These are phyloP conservation scores for Pistacia atlantica DNA, from an alignment of 345 rosid genomes.

Conservation along the genomic window DNA sequence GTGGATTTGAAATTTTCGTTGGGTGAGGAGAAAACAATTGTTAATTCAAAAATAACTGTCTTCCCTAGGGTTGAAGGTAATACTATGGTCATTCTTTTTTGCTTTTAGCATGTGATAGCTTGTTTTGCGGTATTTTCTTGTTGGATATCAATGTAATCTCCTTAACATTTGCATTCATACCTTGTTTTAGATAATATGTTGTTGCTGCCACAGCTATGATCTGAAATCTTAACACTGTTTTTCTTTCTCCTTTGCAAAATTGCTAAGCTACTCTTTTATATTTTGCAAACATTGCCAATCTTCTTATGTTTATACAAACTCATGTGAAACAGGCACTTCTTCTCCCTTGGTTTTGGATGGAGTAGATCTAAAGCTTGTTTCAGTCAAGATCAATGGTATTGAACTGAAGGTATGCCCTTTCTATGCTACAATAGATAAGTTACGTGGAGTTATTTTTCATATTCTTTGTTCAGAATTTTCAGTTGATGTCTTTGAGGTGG, in stretches of 20 bases:
- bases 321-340: constrained; percentile 56
- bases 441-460: neutral
- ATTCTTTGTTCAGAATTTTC: neutral
- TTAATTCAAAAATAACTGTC: constrained; percentile 76
- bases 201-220: neutral
- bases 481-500: neutral
- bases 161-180: neutral
- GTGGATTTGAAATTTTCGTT: constrained; percentile 79
- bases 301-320: constrained; percentile 7
- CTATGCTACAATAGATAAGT: neutral
- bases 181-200: neutral
- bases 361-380: constrained; percentile 69
- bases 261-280: neutral
- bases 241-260: neutral
- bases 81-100: neutral
- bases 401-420: constrained; percentile 64
- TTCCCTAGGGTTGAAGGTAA: constrained; percentile 83
- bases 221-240: neutral
- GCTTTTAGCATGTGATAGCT: constrained; percentile 1
- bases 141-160: neutral
- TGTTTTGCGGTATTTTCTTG: neutral
- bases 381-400: constrained; percentile 63
- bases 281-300: neutral
- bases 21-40: constrained; percentile 95
- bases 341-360: constrained; percentile 88